phyloP scores from a whole-genome alignment of 2,329 filamentous ascomycete species.

The Neurospora sp. region DNA sequence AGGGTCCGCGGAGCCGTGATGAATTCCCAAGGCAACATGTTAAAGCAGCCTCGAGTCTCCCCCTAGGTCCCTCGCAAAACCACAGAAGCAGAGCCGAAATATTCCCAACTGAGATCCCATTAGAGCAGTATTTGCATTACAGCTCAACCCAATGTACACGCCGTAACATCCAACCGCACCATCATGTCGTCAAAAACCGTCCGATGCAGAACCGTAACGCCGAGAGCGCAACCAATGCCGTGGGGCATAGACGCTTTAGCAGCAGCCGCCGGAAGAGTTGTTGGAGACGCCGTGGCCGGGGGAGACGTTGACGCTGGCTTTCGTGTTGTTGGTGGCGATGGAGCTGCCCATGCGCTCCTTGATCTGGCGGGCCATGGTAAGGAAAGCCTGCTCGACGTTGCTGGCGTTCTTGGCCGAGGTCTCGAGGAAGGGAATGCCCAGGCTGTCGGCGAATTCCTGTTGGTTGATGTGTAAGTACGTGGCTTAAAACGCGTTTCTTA shows the following conservation, averaged over 20 bases:
- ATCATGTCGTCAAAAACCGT: slow-evolving; percentile 12
- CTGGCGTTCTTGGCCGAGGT: slow-evolving; percentile 99
- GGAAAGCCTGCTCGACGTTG: slow-evolving; percentile 98
- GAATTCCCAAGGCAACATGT: not conserved
- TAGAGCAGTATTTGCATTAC: not conserved
- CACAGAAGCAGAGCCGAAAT: not conserved
- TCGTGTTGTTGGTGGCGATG: slow-evolving; percentile 91
- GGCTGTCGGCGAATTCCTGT: slow-evolving; percentile 96
- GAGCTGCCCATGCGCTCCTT: slow-evolving; percentile 99
- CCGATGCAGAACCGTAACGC: slow-evolving; percentile 20
- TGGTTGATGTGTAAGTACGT: slow-evolving; percentile 9
- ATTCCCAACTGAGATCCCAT: not conserved
- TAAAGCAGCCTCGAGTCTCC: not conserved
- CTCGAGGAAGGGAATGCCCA: slow-evolving; percentile 98
- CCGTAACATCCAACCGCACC: slow-evolving; percentile 14
- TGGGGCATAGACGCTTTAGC: slow-evolving; percentile 16
- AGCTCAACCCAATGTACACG: slow-evolving; percentile 1
- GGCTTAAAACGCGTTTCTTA: slow-evolving; percentile 2
- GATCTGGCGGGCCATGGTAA: slow-evolving; percentile 99
- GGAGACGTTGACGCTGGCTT: slow-evolving; percentile 93
- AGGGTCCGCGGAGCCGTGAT: not conserved
- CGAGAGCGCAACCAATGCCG: slow-evolving; percentile 5
- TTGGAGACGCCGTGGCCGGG: slow-evolving; percentile 83
- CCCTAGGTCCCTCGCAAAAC: not conserved
- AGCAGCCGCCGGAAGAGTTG: slow-evolving; percentile 26